Evolutionary conservation across 106 monocot genomes (phyloP), one percentile per base, ranked within the genome.

Genomic region (Acorus calamus): DNA sequence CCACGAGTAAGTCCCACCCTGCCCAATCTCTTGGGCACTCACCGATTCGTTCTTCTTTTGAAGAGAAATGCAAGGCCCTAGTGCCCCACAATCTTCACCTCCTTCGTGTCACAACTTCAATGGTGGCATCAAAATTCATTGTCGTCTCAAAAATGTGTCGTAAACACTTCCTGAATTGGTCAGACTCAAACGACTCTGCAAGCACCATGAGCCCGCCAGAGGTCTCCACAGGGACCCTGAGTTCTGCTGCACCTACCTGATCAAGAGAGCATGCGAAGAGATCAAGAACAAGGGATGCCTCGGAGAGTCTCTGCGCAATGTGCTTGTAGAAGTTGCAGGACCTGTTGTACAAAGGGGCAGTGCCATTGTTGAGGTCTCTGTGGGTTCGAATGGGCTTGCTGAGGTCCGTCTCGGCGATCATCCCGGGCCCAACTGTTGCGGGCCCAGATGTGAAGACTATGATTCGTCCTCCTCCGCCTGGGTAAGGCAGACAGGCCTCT

Each of bases 191-290:
- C 42, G 96, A 91, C 50, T 96, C 96, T 6, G 80, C 62, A 11
- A 91, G 72, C 28, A 96, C 83, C 78, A 96, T 71, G 49, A 82
- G 78, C 3, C 96, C 96, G 52, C 89, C 86, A 47, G 91, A 91
- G 5, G 47, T 78, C 56, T 96, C 96, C 8, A 96, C 83, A 10
- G 87, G 83, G 46, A 72, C 63, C 59, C 80, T 78, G 51, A 91
- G 56, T 68, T 96, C 96, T 11, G 82, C 77, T 58, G 82, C 80
- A 44, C 96, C 96, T 56, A 96, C 87, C 73, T 96, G 96, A 74
- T 96, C 91, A 8, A 96, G 87, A 44, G 96, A 96, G 69, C 90
- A 96, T 9, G 96, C 91, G 57, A 91, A 96, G 3, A 96, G 79
- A 74, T 96, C 96, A 9, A 96, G 82, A 56, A 91, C 74, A 46